phyloP scores from a whole-genome alignment of 2,329 filamentous ascomycete genomes.

The Cryphonectria radicalis region DNA sequence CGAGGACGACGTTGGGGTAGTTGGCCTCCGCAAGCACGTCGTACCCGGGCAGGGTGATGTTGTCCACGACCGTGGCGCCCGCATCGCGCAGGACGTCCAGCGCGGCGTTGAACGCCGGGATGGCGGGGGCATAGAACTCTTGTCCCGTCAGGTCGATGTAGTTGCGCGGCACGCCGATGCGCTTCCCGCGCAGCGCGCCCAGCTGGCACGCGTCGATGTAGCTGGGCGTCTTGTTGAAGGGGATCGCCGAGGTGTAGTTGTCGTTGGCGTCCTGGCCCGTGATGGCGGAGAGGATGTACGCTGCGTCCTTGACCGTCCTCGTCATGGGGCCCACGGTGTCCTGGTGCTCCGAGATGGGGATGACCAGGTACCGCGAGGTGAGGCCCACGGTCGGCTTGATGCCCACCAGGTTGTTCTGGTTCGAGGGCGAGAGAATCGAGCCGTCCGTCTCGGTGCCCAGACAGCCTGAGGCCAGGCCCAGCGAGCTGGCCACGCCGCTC shows the following conservation, averaged over 20 bases:
- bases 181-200: constrained; percentile 56
- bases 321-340: constrained; percentile 61
- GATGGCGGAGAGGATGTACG: constrained; percentile 65
- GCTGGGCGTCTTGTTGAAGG: constrained; percentile 56
- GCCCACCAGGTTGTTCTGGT: constrained; percentile 22
- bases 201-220: constrained; percentile 63
- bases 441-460: constrained; percentile 24
- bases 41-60: constrained; percentile 59
- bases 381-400: constrained; percentile 68
- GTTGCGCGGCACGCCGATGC: constrained; percentile 68
- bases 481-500: constrained; percentile 60
- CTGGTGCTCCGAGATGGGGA: constrained; percentile 65
- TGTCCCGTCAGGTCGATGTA: constrained; percentile 46
- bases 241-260: constrained; percentile 67
- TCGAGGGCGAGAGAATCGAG: constrained; percentile 19
- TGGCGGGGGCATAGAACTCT: constrained; percentile 39
- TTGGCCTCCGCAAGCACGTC: constrained; percentile 41
- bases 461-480: constrained; percentile 61
- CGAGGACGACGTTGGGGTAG: constrained; percentile 50
- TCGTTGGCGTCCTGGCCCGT: constrained; percentile 58
- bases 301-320: constrained; percentile 56
- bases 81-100: constrained; percentile 56
- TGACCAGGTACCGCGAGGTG: constrained; percentile 62
- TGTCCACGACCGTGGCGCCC: constrained; percentile 60
- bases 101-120: constrained; percentile 60